These are phyloP conservation scores for Candida sithepensis DNA, from an alignment of 805 yeast genomes.

Conservation along the genomic window DNA sequence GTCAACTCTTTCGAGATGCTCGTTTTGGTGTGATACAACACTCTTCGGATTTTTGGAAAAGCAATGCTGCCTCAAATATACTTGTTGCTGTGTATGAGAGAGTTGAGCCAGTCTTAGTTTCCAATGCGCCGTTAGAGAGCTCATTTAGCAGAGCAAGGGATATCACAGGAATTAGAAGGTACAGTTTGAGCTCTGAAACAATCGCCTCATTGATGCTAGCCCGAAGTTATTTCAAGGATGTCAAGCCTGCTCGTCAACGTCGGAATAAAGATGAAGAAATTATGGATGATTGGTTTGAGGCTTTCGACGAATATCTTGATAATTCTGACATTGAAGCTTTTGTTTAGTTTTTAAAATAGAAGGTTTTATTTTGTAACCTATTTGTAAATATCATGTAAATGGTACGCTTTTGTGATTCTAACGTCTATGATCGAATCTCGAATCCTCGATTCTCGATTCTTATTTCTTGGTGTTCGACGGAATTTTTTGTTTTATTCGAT, in stretches of 20 bases:
- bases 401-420: not conserved
- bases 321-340: not conserved
- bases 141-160: too few species aligned
- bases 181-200: too few species aligned
- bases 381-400: not conserved
- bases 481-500: too few species aligned
- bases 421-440: not conserved
- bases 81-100: too few species aligned
- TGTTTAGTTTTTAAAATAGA: not conserved
- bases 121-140: too few species aligned
- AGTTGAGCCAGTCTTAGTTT: too few species aligned
- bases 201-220: too few species aligned
- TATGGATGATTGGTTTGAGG: not conserved
- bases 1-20: too few species aligned
- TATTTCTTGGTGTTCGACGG: not conserved
- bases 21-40: too few species aligned
- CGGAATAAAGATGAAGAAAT: not conserved
- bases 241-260: not conserved
- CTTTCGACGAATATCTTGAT: not conserved
- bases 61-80: too few species aligned
- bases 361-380: not conserved
- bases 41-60: too few species aligned
- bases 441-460: not conserved
- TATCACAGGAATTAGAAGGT: too few species aligned
- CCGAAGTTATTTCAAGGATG: not conserved